Conservation (phyloP, 2,329 filamentous ascomycete species). For the Hypomyces perniciosus region DNA sequence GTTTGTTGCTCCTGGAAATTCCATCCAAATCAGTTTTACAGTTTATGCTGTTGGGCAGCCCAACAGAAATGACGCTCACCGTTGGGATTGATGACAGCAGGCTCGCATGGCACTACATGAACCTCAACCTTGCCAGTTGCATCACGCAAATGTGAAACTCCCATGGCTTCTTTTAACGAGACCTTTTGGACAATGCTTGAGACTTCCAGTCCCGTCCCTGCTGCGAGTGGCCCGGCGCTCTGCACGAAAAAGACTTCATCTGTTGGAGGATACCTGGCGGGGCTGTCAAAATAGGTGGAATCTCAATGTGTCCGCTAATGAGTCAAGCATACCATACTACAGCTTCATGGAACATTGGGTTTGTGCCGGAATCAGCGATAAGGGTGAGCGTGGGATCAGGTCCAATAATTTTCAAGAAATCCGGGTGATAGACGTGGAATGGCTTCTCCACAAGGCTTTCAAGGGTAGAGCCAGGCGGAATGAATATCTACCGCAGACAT, state of each 20-base stretch:
- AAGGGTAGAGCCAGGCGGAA: constrained; percentile 38
- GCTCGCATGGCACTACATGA: constrained; percentile 34
- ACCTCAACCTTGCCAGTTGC: constrained; percentile 36
- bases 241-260: constrained; percentile 48
- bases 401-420: constrained; percentile 42
- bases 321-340: constrained; percentile 38
- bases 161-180: constrained; percentile 36
- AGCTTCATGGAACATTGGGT: constrained; percentile 47
- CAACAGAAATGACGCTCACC: constrained; percentile 25
- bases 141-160: constrained; percentile 31
- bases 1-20: constrained; percentile 39
- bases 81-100: constrained; percentile 45
- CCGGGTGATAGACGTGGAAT: constrained; percentile 41
- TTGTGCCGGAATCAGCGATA: constrained; percentile 34
- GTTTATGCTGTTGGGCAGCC: fast-evolving
- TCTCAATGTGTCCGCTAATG: background rate
- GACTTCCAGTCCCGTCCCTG: constrained; percentile 42
- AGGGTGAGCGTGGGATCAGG: constrained; percentile 40
- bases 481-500: constrained; percentile 6
- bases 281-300: background rate
- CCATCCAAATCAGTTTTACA: background rate
- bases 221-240: constrained; percentile 37
- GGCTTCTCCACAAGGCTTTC: constrained; percentile 33
- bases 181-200: constrained; percentile 44
- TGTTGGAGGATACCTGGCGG: constrained; percentile 26